Conservation (phyloP, 2,329 filamentous ascomycete genomes). For the Aspergillus awamori region DNA sequence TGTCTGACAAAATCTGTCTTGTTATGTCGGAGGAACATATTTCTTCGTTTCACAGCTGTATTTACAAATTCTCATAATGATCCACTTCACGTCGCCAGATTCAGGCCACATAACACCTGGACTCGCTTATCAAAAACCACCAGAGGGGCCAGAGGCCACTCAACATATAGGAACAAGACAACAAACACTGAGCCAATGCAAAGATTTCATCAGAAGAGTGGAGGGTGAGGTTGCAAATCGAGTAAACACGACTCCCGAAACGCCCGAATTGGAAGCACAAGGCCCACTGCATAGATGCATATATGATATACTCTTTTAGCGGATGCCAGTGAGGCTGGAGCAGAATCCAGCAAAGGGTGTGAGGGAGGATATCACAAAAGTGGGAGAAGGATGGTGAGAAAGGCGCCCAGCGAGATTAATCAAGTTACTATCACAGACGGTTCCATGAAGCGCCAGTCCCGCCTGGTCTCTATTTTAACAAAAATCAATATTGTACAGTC, state of each 20-base stretch:
- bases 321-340: no score
- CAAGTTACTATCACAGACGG: conserved; percentile 31
- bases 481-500: conserved; percentile 45
- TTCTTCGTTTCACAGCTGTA: conserved; percentile 2
- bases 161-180: background rate
- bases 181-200: conserved; percentile 25
- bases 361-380: conserved; percentile 21
- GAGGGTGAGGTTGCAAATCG: conserved; percentile 22
- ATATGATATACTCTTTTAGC: background rate
- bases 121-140: background rate
- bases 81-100: background rate
- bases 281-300: background rate
- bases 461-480: conserved; percentile 38
- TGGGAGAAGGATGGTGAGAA: conserved; percentile 11
- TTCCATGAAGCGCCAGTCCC: conserved; percentile 37
- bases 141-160: background rate
- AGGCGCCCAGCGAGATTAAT: conserved; percentile 24
- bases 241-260: conserved; percentile 6
- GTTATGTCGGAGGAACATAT: background rate
- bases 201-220: conserved; percentile 35
- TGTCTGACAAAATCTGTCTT: background rate
- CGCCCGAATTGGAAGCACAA: conserved; percentile 3
- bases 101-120: background rate
- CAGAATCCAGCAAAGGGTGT: background rate
- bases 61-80: conserved; percentile 7